phyloP scores from a whole-genome alignment of 2,329 filamentous ascomycete species.

The Xylaria sp. region DNA sequence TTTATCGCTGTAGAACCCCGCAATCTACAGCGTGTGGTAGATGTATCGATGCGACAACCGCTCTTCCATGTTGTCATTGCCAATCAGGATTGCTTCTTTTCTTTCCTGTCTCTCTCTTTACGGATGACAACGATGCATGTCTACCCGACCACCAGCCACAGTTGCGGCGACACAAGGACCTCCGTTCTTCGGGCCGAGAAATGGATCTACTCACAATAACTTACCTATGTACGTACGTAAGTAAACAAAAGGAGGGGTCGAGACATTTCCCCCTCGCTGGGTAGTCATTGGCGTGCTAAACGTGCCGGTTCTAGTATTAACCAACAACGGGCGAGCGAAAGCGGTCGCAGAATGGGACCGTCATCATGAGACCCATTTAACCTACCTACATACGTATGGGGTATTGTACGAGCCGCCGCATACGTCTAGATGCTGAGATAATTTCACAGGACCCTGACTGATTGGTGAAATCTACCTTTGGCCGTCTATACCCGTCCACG shows the following conservation, averaged over 20 bases:
- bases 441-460: background rate
- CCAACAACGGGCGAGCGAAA: background rate
- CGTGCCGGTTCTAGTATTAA: background rate
- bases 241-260: background rate
- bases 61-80: no score
- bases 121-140: background rate
- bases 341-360: background rate
- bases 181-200: background rate
- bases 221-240: no score
- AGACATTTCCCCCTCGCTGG: background rate
- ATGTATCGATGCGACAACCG: no score
- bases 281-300: background rate
- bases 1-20: background rate
- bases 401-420: background rate
- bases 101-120: no score
- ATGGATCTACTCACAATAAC: background rate
- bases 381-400: background rate
- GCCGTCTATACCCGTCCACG: background rate
- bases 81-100: no score
- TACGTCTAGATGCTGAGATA: background rate
- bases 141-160: slow-evolving; percentile 11
- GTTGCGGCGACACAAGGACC: slow-evolving; percentile 1
- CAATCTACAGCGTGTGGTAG: no score
- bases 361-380: slow-evolving; percentile 11
- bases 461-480: background rate